phyloP scores from a whole-genome alignment of 306 rosid genomes.

The Lupinus albus region DNA sequence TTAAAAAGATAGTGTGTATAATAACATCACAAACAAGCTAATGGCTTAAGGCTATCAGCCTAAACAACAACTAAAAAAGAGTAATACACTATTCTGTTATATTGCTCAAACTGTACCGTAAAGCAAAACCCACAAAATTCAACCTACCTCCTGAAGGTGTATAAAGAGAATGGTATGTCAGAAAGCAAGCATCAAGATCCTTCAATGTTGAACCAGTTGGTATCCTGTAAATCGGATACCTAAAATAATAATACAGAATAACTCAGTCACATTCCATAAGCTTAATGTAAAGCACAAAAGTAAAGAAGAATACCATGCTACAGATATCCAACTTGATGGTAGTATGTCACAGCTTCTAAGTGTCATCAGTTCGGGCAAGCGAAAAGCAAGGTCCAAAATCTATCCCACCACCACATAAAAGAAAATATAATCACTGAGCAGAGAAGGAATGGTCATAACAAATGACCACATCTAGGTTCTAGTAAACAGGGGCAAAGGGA shows the following conservation, averaged over 20 bases:
- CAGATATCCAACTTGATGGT: constrained; percentile 85
- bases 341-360: constrained; percentile 82
- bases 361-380: constrained; percentile 65
- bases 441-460: constrained; percentile 1
- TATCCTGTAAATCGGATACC: constrained; percentile 96
- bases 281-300: constrained; percentile 21
- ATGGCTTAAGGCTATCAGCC: constrained; percentile 8
- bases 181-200: constrained; percentile 90
- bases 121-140: constrained; percentile 26
- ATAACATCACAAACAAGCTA: constrained; percentile 1
- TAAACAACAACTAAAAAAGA: constrained; percentile 22
- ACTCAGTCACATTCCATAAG: constrained; percentile 27
- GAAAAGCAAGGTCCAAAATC: constrained; percentile 74
- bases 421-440: constrained; percentile 31
- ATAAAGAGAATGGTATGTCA: constrained; percentile 74
- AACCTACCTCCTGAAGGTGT: constrained; percentile 65
- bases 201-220: constrained; percentile 93
- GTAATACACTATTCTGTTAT: background rate
- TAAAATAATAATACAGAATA: constrained; percentile 42
- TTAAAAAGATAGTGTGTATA: background rate
- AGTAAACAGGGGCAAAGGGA: constrained; percentile 5
- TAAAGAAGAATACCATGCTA: constrained; percentile 75
- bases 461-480: background rate
- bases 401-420: constrained; percentile 42
- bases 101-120: background rate